Evolutionary conservation across 176 grass and related monocot genomes (phyloP).

Genomic region (Cenchrus fungigraminus): DNA sequence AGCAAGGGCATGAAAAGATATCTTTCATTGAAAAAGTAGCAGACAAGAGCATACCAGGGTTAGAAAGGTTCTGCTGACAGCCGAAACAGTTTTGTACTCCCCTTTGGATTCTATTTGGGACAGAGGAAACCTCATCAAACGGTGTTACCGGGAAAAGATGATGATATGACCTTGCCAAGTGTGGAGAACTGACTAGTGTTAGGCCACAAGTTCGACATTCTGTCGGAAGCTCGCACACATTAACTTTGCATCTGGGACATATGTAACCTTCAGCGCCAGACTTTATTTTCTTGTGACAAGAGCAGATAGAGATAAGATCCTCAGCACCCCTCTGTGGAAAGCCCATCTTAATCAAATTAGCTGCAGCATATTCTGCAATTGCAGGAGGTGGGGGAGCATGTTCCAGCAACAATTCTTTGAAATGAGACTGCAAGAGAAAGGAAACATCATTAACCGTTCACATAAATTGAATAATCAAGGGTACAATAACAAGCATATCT

Average conservation of each 20-base stretch:
- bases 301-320: slow-evolving; percentile 94
- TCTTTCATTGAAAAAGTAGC: slow-evolving; percentile 19
- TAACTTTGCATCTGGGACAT: slow-evolving; percentile 97
- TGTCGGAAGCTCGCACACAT: slow-evolving; percentile 89
- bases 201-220: slow-evolving; percentile 90
- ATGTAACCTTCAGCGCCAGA: slow-evolving; percentile 85
- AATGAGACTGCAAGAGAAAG: slow-evolving; percentile 78
- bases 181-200: slow-evolving; percentile 94
- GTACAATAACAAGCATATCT: slow-evolving; percentile 43
- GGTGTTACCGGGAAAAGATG: slow-evolving; percentile 92
- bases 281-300: slow-evolving; percentile 95
- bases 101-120: slow-evolving; percentile 72
- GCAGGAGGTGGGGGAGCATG: slow-evolving; percentile 91
- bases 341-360: slow-evolving; percentile 99
- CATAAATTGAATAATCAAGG: slow-evolving; percentile 16
- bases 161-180: slow-evolving; percentile 94
- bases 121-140: slow-evolving; percentile 81
- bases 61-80: slow-evolving; percentile 81
- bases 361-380: slow-evolving; percentile 94
- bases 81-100: slow-evolving; percentile 77
- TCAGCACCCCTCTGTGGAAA: slow-evolving; percentile 98
- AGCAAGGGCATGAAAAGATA: slow-evolving; percentile 1
- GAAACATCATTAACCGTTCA: slow-evolving; percentile 31
- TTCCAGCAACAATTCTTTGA: slow-evolving; percentile 91
- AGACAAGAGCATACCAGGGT: slow-evolving; percentile 54